phyloP scores from a whole-genome alignment of 192 early-diverging fungal species.

The Linnemannia hyalina region DNA sequence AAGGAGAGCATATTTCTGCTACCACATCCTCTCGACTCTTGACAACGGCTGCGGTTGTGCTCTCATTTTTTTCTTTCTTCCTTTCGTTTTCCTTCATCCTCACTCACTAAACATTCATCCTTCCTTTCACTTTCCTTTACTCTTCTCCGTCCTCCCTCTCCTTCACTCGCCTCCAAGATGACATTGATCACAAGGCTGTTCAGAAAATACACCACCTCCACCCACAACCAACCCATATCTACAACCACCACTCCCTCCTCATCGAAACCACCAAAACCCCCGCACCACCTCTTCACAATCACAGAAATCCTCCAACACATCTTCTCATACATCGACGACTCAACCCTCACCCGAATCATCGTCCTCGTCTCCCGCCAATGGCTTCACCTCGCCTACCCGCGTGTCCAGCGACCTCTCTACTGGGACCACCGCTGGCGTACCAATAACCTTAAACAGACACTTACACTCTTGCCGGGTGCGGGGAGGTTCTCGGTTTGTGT shows the following conservation, averaged over 20 bases:
- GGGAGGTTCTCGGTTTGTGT: not conserved
- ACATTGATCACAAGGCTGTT: not conserved
- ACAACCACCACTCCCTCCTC: too few relatives aligned
- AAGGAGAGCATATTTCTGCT: too few relatives aligned
- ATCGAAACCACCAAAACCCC: not conserved
- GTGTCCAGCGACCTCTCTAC: not conserved
- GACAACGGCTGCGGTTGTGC: not conserved
- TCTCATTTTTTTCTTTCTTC: not conserved
- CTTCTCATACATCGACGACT: not conserved
- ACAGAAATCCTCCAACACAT: not conserved
- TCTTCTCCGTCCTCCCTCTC: not conserved
- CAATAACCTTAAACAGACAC: not conserved
- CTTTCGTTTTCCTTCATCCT: not conserved
- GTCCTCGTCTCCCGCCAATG: not conserved
- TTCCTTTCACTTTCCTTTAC: not conserved
- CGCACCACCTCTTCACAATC: not conserved
- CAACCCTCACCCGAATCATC: not conserved
- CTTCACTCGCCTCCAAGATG: not conserved
- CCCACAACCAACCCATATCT: too few relatives aligned
- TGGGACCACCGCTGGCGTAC: not conserved
- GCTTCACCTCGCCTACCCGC: not conserved
- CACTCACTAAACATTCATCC: not conserved
- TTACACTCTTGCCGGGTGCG: not conserved
- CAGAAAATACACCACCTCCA: not conserved
- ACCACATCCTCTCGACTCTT: too few relatives aligned